A percentile compares a stretch with the other conserved stretches of the same genome.
Evolutionary conservation across 148 eudicot species (phyloP).

Genomic region (Rheum nobile): DNA sequence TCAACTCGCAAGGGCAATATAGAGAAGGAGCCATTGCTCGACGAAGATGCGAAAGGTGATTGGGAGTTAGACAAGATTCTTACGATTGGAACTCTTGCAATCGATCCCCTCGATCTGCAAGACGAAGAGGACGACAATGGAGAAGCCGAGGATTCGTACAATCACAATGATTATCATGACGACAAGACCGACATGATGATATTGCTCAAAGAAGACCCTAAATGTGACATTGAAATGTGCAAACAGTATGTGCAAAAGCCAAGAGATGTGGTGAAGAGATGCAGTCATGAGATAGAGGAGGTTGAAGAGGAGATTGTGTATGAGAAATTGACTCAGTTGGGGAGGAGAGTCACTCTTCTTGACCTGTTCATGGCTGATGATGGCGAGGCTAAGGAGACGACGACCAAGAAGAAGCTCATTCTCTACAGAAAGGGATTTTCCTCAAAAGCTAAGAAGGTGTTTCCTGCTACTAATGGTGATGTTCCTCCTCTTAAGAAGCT

Average conservation of each 20-base stretch:
- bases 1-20: background rate
- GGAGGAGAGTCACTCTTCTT: conserved; percentile 46
- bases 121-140: conserved; percentile 5
- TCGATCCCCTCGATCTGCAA: conserved; percentile 19
- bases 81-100: conserved; percentile 51
- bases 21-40: conserved; percentile 13
- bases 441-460: conserved; percentile 32
- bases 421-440: conserved; percentile 14
- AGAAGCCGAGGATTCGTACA: background rate
- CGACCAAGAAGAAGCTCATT: background rate
- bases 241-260: background rate
- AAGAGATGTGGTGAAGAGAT: background rate
- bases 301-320: background rate
- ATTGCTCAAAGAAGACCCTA: background rate
- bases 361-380: conserved; percentile 43
- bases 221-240: background rate
- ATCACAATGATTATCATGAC: conserved; percentile 8
- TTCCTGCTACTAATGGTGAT: conserved; percentile 12
- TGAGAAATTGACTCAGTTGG: conserved; percentile 14
- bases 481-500: conserved; percentile 33
- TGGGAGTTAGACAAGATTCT: conserved; percentile 48
- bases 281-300: conserved; percentile 2
- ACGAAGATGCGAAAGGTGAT: conserved; percentile 15
- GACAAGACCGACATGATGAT: background rate
- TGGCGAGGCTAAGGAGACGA: background rate